Base-by-base conservation (phyloP, 495 filamentous ascomycete genomes). In the Trichoderma reesei region DNA sequence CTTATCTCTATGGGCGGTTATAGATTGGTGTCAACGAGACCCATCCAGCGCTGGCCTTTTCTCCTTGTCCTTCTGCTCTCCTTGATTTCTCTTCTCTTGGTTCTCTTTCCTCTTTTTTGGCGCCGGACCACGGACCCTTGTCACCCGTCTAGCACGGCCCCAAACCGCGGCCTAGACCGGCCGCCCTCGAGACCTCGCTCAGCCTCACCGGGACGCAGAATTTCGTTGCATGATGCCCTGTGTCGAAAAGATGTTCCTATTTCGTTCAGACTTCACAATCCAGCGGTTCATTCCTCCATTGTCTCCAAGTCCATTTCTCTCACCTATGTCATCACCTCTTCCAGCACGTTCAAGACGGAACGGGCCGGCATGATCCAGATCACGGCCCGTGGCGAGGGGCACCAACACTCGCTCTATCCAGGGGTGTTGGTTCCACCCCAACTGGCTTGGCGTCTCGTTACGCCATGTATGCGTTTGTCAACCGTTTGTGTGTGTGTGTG, bases 281-380 rank as follows among this genome's bases (percentile, higher is more conserved):
- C 3, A 5, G 0, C 16, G 1, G 1, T 46, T 46, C 5, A 16
- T 14, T 46, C 16, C 42, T 14, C 16, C 5, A 5, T 14, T 4
- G 11, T 46, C 42, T 46, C 42, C 42, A 26, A 26, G 10, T 46
- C 13, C 2, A 5, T 1, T 46, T 4, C 42, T 46, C n/a, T 46
- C 16, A 18, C 10, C 48, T 56, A 33, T 20, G 18, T 31, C 7
- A 14, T 10, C 9, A 14, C 5, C 20, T 31, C 16, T 31, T 13
- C 3, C 48, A 26, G 48, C 48, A 33, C 48, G 18, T 56, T 56
- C 18, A 8, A 56, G 26, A 46, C 48, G 48, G 48, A 56, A 56
- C 48, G 48, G 48, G 48, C 48, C 48, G 48, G 48, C 18, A 33
- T 56, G 48, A 56, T 56, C 48, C 48, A 56, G 48, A 56, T 56